These are phyloP conservation scores for Phytophthora crassamura DNA, from an alignment of 352 stramenopile species.

Conservation along the genomic window DNA sequence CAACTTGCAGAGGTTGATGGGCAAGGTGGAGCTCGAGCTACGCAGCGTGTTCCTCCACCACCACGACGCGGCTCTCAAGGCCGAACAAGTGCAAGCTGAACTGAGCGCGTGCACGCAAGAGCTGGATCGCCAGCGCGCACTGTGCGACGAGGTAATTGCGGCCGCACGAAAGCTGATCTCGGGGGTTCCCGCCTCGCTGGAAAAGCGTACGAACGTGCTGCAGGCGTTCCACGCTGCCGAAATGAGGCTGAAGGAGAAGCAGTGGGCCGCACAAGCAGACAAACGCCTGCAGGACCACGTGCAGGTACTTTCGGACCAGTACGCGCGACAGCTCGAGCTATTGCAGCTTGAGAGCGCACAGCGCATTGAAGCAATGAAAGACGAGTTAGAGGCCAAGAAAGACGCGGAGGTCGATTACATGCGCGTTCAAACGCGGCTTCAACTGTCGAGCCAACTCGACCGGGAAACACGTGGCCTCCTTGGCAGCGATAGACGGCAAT, in stretches of 20 bases:
- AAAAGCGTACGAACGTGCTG: conserved; percentile 37
- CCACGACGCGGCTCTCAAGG: conserved; percentile 35
- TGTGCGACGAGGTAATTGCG: conserved; percentile 46
- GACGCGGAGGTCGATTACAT: conserved; percentile 47
- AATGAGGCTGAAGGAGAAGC: conserved; percentile 43
- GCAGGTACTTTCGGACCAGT: conserved; percentile 25
- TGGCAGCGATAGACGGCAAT: not conserved
- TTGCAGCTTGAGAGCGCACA: conserved; percentile 36
- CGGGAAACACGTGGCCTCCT: conserved; percentile 25
- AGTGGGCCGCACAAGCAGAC: conserved; percentile 37
- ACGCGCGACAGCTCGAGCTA: conserved; percentile 31
- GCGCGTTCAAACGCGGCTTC: conserved; percentile 42
- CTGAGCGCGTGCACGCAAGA: conserved; percentile 18
- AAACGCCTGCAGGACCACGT: conserved; percentile 32
- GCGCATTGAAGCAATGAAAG: conserved; percentile 32
- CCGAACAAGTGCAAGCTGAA: conserved; percentile 29
- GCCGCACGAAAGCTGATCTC: conserved; percentile 30
- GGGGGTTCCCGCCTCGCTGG: conserved; percentile 20
- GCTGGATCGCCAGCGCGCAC: conserved; percentile 12
- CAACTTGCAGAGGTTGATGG: conserved; percentile 43
- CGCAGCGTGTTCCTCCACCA: conserved; percentile 39
- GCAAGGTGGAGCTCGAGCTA: conserved; percentile 47
- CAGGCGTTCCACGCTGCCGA: conserved; percentile 39
- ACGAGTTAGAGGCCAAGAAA: conserved; percentile 40
- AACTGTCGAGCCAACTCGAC: conserved; percentile 44